A percentile compares a stretch with the other conserved stretches of the same genome.
Conservation (phyloP, 2,329 filamentous ascomycete species). For the Alternaria ethzedia region DNA sequence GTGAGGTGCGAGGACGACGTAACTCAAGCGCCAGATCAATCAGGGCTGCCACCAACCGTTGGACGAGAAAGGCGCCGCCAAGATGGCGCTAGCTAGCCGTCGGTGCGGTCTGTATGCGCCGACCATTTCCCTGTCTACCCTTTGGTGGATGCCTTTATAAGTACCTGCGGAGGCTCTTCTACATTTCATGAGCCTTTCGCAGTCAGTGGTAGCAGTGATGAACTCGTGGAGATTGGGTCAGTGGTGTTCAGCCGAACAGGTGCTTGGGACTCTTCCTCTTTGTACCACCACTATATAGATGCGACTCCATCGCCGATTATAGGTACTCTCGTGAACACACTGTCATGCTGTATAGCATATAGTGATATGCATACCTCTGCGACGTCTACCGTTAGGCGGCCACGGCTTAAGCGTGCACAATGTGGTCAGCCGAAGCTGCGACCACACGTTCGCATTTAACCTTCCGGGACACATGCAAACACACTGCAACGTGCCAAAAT, state of each 20-base stretch:
- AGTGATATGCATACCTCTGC: neutral
- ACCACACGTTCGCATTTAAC: neutral
- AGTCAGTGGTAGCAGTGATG: neutral
- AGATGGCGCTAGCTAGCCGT: constrained; percentile 12
- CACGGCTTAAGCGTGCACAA: neutral
- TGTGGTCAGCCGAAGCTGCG: neutral
- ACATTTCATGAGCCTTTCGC: neutral
- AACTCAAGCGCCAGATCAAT: constrained; percentile 32
- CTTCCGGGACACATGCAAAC: neutral
- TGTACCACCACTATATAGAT: neutral
- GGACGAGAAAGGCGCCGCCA: constrained; percentile 12
- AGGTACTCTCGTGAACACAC: neutral
- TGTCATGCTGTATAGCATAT: neutral
- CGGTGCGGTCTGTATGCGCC: constrained; percentile 15
- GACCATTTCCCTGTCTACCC: constrained; percentile 1
- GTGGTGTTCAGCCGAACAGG: neutral
- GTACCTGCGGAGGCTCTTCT: neutral
- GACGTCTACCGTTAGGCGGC: neutral
- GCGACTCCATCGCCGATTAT: neutral
- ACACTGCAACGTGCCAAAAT: neutral
- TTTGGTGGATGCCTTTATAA: neutral
- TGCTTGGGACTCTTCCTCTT: neutral
- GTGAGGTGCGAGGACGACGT: constrained; percentile 28
- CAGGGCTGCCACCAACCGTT: constrained; percentile 30
- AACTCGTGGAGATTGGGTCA: neutral